A percentile compares a stretch with the other conserved stretches of the same genome.
Evolutionary conservation across 225 moss, liverwort and hornwort species (phyloP).

Genomic region (Neckera pumila): DNA sequence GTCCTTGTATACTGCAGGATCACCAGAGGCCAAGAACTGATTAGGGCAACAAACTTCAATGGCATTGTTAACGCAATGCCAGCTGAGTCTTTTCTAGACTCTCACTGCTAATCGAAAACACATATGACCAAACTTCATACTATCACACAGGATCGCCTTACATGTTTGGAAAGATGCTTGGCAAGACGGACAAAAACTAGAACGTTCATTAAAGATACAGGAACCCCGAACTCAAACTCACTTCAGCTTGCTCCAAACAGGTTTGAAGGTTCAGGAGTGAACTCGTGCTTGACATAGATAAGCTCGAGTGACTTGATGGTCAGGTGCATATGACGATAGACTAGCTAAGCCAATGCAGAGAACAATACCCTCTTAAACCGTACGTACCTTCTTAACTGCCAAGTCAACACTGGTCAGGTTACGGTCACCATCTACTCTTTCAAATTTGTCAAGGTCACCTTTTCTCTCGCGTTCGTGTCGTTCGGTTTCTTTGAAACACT

Average conservation of each 20-base stretch:
- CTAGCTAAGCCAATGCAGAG: neutral
- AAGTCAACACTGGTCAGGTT: constrained; percentile 69
- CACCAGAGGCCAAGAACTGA: constrained; percentile 1
- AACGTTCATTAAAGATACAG: neutral
- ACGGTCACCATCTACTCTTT: constrained; percentile 86
- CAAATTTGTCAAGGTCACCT: constrained; percentile 94
- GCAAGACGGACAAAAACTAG: neutral
- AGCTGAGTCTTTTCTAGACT: neutral
- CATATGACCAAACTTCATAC: neutral
- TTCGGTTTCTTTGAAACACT: constrained; percentile 57
- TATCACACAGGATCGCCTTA: neutral
- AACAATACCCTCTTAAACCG: neutral
- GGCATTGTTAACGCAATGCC: neutral
- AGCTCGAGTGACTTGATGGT: neutral
- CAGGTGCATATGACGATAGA: neutral
- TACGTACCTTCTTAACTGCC: constrained; percentile 85
- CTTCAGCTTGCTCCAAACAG: neutral
- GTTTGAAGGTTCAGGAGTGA: neutral
- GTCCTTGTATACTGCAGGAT: constrained; percentile 83
- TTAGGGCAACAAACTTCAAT: neutral
- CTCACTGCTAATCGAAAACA: neutral
- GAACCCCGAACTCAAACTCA: neutral
- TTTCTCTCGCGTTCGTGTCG: constrained; percentile 90
- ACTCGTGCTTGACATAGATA: neutral
- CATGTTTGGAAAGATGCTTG: neutral